These are phyloP conservation scores for Stachybotrys elegans DNA, from an alignment of 2,329 filamentous ascomycete genomes.

Conservation along the genomic window DNA sequence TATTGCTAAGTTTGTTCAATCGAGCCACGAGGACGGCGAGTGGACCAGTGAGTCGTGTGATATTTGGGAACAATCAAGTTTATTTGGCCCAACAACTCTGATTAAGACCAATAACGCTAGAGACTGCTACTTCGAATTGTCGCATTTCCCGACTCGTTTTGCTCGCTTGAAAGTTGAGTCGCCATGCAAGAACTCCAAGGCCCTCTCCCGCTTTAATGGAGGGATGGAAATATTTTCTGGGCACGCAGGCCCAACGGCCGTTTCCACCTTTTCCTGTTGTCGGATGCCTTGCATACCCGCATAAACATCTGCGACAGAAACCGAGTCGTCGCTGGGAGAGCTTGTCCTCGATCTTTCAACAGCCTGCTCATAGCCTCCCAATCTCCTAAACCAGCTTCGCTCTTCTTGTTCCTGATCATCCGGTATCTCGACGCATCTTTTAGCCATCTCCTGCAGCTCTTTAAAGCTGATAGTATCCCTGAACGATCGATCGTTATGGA, in stretches of 20 bases:
- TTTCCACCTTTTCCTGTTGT: not conserved
- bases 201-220: not conserved
- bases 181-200: not conserved
- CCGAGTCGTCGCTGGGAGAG: not conserved
- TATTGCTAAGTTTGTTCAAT: constrained; percentile 1
- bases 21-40: not conserved
- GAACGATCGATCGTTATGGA: constrained; percentile 1
- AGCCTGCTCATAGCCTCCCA: not conserved
- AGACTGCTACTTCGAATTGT: constrained; percentile 1
- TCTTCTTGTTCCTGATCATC: not conserved
- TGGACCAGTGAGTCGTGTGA: constrained; percentile 1
- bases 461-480: not conserved
- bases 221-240: not conserved
- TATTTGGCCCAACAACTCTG: constrained; percentile 2
- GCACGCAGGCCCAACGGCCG: not conserved
- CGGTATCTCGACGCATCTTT: not conserved
- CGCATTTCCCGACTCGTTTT: not conserved
- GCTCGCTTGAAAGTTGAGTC: not conserved
- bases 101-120: constrained; percentile 1
- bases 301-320: not conserved
- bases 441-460: not conserved
- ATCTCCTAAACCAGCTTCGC: not conserved
- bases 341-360: not conserved
- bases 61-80: constrained; percentile 1
- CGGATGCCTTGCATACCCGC: not conserved